Conservation (phyloP, 2,329 filamentous ascomycete genomes). For the Colletotrichum liriopes region DNA sequence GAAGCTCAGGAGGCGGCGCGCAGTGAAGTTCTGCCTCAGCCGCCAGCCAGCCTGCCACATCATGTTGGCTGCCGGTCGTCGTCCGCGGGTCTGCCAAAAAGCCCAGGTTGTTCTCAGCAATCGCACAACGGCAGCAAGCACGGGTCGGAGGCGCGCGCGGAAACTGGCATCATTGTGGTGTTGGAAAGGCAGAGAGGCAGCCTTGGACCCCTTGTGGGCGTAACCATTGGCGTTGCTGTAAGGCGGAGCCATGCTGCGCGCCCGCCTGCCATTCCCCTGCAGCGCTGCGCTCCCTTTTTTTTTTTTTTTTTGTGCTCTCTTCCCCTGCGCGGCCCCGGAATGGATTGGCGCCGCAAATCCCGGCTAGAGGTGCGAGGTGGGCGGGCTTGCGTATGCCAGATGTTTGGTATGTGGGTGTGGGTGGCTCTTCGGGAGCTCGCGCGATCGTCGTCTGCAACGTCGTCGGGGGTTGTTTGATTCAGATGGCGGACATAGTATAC, state of each 20-base stretch:
- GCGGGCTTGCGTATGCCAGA: slow-evolving; percentile 28
- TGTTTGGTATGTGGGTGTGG: slow-evolving; percentile 20
- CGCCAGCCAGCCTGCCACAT: slow-evolving; percentile 45
- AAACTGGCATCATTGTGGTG: slow-evolving; percentile 44
- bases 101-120: slow-evolving; percentile 27
- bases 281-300: slow-evolving; percentile 24
- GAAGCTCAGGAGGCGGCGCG: slow-evolving; percentile 71
- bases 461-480: slow-evolving; percentile 7
- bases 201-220: slow-evolving; percentile 39
- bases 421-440: slow-evolving; percentile 21
- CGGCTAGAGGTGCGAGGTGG: slow-evolving; percentile 4
- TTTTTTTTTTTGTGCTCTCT: neutral
- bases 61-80: slow-evolving; percentile 33
- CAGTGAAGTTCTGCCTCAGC: slow-evolving; percentile 63
- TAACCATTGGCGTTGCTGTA: slow-evolving; percentile 55
- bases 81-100: slow-evolving; percentile 39
- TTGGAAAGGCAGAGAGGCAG: slow-evolving; percentile 26
- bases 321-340: slow-evolving; percentile 27
- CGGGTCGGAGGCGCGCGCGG: slow-evolving; percentile 41
- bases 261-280: slow-evolving; percentile 49
- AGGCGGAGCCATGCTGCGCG: slow-evolving; percentile 52
- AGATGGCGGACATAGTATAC: slow-evolving; percentile 9
- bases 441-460: slow-evolving; percentile 35
- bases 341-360: slow-evolving; percentile 26
- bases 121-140: slow-evolving; percentile 25